Evolutionary conservation across 345 rosid species (phyloP), one percentile per base, ranked within the genome.

Genomic region (Garcia nutans): DNA sequence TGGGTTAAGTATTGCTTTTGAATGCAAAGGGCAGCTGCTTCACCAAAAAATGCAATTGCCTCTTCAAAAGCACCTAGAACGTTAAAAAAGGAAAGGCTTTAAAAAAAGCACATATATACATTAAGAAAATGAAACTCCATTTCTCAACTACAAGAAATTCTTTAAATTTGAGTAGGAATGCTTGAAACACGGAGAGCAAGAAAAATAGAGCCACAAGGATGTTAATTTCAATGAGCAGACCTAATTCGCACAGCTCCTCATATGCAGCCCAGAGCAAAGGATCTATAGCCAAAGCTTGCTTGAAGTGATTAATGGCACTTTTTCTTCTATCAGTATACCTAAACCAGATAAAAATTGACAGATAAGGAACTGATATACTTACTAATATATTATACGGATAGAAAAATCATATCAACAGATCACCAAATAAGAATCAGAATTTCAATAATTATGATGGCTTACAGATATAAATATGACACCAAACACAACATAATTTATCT

Each of bases 181-280:
- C 20, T 54, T 47, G 37, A 65, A 5, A 67, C 44, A 65, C 13
- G 31, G 71, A 81, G 31, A 66, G 28, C 22, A 41, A 74, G 33
- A 16, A 47, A 67, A 67, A 26, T 22, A 31, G 56, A 73, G 16
- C 24, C 74, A 52, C 33, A 2, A 52, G 67, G 52, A 37, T 23
- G 26, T 49, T 75, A 72, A 68, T 60, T 69, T 75, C 75, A 68
- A 57, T 69, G 13, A 68, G 79, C 87, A 81, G 10, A 96, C 99
- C 99, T 92, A 96, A 82, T 59, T 86, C 71, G 78, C 99, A 93
- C 66, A 96, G 85, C 81, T 96, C 98, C 83, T 96, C 98, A 65
- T 90, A 96, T 62, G 99, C 98, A 68, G 90, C 87, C 99, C 99
- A 96, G 69, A 91, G 86, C 75, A 96, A 85, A 74, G 99, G 99